Evolutionary conservation across 192 early-diverging fungal species (phyloP).

Genomic region (Obelidium mucronatum): DNA sequence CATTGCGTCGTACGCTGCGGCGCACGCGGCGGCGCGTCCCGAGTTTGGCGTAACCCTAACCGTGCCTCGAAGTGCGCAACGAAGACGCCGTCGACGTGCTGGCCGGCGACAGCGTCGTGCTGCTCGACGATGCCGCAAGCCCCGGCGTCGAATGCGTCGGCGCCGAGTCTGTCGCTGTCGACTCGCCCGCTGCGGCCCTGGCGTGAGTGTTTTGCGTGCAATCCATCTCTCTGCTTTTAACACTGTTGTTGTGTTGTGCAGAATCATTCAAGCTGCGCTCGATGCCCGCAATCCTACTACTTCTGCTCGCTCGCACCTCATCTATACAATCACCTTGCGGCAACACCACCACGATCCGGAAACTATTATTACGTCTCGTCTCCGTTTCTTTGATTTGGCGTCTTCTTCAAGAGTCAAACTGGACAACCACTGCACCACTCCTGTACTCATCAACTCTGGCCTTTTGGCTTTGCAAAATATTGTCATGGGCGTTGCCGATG

Average conservation of each 20-base stretch:
- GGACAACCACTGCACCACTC: too few species aligned
- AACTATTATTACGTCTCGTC: background rate
- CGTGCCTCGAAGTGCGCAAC: background rate
- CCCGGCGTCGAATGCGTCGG: too few species aligned
- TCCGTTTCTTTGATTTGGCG: conserved; percentile 8
- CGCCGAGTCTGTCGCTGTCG: too few species aligned
- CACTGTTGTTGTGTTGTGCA: too few species aligned
- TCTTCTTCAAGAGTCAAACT: too few species aligned
- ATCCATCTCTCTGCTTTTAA: too few species aligned
- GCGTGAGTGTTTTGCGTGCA: too few species aligned
- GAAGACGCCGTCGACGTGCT: background rate
- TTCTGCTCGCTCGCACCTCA: conserved; percentile 18
- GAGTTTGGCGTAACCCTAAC: background rate
- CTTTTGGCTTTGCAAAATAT: conserved; percentile 6
- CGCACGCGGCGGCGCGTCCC: background rate
- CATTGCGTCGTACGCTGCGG: background rate
- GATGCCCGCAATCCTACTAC: background rate
- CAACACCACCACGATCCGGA: conserved; percentile 12
- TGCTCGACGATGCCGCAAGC: too few species aligned
- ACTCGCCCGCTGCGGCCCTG: too few species aligned
- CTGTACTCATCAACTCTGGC: conserved; percentile 6
- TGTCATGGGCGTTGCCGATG: too few species aligned
- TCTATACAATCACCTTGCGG: background rate
- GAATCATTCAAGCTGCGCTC: too few species aligned
- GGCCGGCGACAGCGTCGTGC: too few species aligned